Base-by-base conservation (phyloP, 2,329 filamentous ascomycete species). In the Leptoxyphium fumago region DNA sequence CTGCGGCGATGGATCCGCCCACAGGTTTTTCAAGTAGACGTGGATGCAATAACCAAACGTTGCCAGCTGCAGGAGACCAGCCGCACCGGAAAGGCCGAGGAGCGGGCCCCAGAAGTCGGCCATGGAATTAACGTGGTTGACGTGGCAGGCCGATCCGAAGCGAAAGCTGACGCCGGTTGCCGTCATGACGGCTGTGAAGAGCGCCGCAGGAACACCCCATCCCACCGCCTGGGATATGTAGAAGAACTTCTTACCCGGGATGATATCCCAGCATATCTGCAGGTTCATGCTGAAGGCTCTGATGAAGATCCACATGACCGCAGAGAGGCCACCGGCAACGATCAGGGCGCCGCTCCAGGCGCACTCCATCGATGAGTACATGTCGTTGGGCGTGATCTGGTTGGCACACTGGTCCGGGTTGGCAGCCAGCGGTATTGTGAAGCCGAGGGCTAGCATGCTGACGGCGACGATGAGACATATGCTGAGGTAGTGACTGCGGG, bases 241-340 rank as follows among this genome's bases (percentile, higher is more conserved):
- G 78, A 95, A 95, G 64, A 95, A 96, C 55, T 75, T 83, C 39
- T 79, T 76, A 34, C 91, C 91, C 3, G 94, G 84, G 7, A 89
- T 78, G 29, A 93, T 74, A 62, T 96, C 87, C 91, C 91, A 98
- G 69, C 88, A 95, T 51, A 98, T 95, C 63, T 96, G 91, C 21
- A 98, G 77, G 63, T 98, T 91, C 55, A 98, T 80, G 4, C 87
- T 94, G 29, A 96, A 67, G 0, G 89, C 84, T 50, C 91, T 79
- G 47, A 95, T 73, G 60, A 95, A 94, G 50, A 88, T 75, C 89
- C 91, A 98, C 63, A 94, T 79, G 29, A 86, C 77, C 39, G 80
- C 84, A 28, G 78, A 75, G 73, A 88, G 84, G 38, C 88, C 91
- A 43, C 91, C 91, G 28, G 88, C 75, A 42, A 96, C 74, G 42